These are phyloP conservation scores for Yamadazyma dushanensis DNA, from an alignment of 1,139 yeast species.

Conservation along the genomic window DNA sequence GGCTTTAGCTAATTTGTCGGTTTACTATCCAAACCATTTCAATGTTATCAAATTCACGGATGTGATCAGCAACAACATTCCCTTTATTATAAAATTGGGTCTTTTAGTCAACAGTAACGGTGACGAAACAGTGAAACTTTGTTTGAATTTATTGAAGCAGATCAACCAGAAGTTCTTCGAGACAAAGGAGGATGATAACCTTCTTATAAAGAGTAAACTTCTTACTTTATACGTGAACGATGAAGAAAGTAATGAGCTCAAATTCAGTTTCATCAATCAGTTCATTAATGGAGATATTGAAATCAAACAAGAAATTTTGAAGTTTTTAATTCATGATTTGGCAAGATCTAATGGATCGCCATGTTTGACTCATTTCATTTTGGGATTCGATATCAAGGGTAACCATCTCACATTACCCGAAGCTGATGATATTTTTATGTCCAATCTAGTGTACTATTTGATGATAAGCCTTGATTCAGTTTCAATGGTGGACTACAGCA, in stretches of 20 bases:
- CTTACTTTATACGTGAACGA: constrained; percentile 71
- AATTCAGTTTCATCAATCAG: constrained; percentile 72
- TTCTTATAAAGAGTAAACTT: constrained; percentile 60
- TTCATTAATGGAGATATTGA: constrained; percentile 50
- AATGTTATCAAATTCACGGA: constrained; percentile 69
- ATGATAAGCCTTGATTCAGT: constrained; percentile 46
- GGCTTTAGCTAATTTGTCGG: constrained; percentile 22
- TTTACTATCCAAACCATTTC: constrained; percentile 49
- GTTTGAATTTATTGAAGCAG: constrained; percentile 55
- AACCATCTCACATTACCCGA: constrained; percentile 24
- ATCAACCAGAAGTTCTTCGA: constrained; percentile 52
- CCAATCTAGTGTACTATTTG: constrained; percentile 51
- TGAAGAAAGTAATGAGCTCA: constrained; percentile 69
- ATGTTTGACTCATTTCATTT: constrained; percentile 68
- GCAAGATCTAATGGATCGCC: constrained; percentile 40
- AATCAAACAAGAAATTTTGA: constrained; percentile 58
- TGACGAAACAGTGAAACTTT: constrained; percentile 46
- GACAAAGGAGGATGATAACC: constrained; percentile 27
- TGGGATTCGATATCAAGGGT: constrained; percentile 60
- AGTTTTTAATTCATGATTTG: constrained; percentile 57
- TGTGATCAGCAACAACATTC: constrained; percentile 65
- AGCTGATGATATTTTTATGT: constrained; percentile 39
- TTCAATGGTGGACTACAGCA: constrained; percentile 35
- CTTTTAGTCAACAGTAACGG: constrained; percentile 65
- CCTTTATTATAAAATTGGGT: constrained; percentile 68